Evolutionary conservation across 257 asterid genomes (phyloP).

Genomic region (Solanum rostratum): DNA sequence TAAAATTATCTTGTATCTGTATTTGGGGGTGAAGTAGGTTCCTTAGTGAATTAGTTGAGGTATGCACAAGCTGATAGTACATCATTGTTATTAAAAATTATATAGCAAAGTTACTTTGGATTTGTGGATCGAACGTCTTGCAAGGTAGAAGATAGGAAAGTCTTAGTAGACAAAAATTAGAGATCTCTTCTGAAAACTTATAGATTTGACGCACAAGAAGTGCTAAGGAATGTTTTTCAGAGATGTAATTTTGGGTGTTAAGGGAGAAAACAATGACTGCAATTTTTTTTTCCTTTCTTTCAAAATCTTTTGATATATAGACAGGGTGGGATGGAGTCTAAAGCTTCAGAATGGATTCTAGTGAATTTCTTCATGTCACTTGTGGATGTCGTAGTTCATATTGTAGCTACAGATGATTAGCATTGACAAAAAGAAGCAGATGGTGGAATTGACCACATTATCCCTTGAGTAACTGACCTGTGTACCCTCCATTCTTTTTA

Average conservation of each 20-base stretch:
- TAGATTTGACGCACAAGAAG: background rate
- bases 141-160: background rate
- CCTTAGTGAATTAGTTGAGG: background rate
- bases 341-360: background rate
- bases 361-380: background rate
- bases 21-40: background rate
- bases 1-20: background rate
- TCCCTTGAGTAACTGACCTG: background rate
- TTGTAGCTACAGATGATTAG: background rate
- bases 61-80: background rate
- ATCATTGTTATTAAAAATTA: background rate
- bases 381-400: background rate
- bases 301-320: background rate
- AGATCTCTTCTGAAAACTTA: background rate
- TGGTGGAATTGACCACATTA: background rate
- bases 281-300: background rate
- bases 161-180: background rate
- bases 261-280: background rate
- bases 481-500: background rate
- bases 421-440: background rate
- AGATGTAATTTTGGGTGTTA: background rate
- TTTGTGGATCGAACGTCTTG: background rate
- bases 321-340: background rate
- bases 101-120: background rate
- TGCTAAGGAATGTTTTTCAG: background rate